phyloP scores from a whole-genome alignment of 2,329 filamentous ascomycete species.

The Trichophyton mentagrophytes region DNA sequence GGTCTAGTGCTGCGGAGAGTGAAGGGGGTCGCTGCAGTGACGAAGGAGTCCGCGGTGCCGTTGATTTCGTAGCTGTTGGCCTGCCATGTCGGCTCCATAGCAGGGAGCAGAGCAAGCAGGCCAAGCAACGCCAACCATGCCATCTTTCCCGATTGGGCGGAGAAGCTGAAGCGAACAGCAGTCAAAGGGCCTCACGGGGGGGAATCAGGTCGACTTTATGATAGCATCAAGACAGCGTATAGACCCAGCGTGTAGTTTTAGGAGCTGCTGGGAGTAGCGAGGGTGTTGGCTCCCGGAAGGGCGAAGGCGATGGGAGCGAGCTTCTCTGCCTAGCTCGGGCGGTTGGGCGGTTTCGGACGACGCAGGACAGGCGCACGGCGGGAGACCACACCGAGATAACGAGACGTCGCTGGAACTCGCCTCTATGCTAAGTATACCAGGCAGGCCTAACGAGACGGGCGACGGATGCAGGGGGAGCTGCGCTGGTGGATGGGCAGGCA shows the following conservation, averaged over 20 bases:
- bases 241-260: not conserved
- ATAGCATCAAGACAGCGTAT: not conserved
- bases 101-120: slow-evolving; percentile 11
- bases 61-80: slow-evolving; percentile 29
- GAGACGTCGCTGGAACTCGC: not conserved
- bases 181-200: not conserved
- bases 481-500: not conserved
- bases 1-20: slow-evolving; percentile 61
- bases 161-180: not conserved
- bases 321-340: not conserved
- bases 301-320: not conserved
- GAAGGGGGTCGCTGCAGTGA: slow-evolving; percentile 42
- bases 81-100: slow-evolving; percentile 19
- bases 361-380: not conserved
- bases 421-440: not conserved
- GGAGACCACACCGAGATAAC: too few species aligned
- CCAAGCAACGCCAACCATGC: slow-evolving; percentile 4
- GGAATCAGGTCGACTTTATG: not conserved
- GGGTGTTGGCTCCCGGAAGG: not conserved
- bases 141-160: slow-evolving; percentile 9
- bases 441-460: not conserved
- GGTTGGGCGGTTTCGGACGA: not conserved
- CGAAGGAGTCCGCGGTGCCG: slow-evolving; percentile 48
- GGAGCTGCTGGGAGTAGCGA: not conserved
- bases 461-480: not conserved